Evolutionary conservation across 2,329 filamentous ascomycete species (phyloP), one percentile per base, ranked within the genome.

Genomic region (Parastagonospora avenae): DNA sequence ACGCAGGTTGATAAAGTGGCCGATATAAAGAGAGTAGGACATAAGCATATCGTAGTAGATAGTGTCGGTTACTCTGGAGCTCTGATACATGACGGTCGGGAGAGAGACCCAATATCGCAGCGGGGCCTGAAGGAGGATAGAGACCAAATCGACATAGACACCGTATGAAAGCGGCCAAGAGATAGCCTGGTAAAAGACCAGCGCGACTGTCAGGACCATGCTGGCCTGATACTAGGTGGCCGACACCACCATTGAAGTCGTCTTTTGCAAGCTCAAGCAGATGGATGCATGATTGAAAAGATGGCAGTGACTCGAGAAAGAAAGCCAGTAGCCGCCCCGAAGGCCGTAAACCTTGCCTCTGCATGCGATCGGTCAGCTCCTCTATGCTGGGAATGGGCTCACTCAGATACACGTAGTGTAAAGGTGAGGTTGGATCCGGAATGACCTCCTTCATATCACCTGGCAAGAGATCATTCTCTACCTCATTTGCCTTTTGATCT

Each of bases 341-440:
- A 0, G 85, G 82, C 6, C 66, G 71, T 15, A 87, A 64, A 1
- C 79, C 77, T 2, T 76, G 74, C 1, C 64, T 66, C 10, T 74
- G 66, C 84, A 92, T 89, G 36, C 79, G 75, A 9, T 77, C 64
- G 51, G 87, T 88, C 4, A 92, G 76, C 43, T 82, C 76, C 4
- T 79, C 72, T 9, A 85, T 72, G 1, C 77, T 80, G 2, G 89
- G 89, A 1, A 88, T 84, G 11, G 79, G 75, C 37, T 85, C 74
- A n/a, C 84, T 79, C 33, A 84, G 80, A 57, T 83, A 84, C 50
- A 89, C 88, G 47, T 86, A 83, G n/a, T 86, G 81, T 51, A 88
- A 63, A 79, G 80, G 69, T 80, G 89, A 70, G 48, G 83, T 79
- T 15, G 85, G 74, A 15, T 84, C 78, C 4, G 82, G 76, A 37